Percentiles rank a stretch among this genome's conserved stretches.
phyloP scores from a whole-genome alignment of 202 grass and related monocot genomes.

The Digitaria exilis region DNA sequence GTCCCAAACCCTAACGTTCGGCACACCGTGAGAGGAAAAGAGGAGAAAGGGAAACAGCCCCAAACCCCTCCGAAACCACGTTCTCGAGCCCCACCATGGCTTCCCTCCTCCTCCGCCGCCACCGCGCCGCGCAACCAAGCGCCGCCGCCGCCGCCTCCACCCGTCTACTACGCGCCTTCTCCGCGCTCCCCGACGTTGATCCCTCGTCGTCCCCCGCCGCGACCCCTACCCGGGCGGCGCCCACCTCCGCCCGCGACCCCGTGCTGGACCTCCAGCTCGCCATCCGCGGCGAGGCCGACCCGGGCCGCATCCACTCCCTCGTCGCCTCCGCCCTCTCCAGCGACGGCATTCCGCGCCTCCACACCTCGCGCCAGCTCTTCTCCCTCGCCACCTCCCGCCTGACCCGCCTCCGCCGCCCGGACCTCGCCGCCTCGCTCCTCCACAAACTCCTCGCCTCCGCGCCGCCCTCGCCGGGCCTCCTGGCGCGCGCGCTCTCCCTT shows the following conservation, averaged over 20 bases:
- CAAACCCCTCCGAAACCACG: constrained; percentile 55
- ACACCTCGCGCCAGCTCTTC: constrained; percentile 71
- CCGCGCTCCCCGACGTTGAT: constrained; percentile 39
- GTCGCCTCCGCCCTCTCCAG: constrained; percentile 64
- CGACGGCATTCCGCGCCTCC: constrained; percentile 46
- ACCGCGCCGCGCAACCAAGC: constrained; percentile 14
- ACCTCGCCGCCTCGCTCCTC: constrained; percentile 71
- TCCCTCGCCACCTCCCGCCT: constrained; percentile 64
- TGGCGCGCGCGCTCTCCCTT: constrained; percentile 70
- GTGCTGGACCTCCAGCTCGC: constrained; percentile 57
- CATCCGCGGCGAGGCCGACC: constrained; percentile 61
- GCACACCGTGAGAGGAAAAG: neutral
- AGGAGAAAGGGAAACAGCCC: neutral
- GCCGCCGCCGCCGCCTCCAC: constrained; percentile 30
- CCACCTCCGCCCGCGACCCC: constrained; percentile 30
- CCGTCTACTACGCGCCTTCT: constrained; percentile 43
- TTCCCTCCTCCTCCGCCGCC: constrained; percentile 46
- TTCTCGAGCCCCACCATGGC: constrained; percentile 41
- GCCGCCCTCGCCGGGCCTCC: constrained; percentile 72
- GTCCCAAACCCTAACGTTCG: neutral
- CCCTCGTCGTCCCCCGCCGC: constrained; percentile 21
- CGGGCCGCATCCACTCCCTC: constrained; percentile 69
- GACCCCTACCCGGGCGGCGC: constrained; percentile 23
- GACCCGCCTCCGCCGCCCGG: constrained; percentile 60
- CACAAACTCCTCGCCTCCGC: constrained; percentile 56